Conservation (phyloP, 352 stramenopile species). For the Pythium brachiatum region DNA sequence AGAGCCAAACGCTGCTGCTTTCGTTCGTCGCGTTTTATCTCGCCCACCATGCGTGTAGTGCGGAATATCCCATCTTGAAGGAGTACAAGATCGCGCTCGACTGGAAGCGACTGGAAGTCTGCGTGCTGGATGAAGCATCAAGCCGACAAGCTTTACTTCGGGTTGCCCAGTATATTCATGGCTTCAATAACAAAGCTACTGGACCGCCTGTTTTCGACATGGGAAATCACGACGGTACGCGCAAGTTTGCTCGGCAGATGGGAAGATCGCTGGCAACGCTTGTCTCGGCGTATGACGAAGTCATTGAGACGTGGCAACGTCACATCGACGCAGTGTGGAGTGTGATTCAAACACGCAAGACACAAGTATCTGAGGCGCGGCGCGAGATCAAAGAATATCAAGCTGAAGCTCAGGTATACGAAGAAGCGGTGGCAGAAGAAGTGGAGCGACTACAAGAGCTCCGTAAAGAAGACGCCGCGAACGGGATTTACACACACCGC, state of each 20-base stretch:
- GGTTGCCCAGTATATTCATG: not conserved
- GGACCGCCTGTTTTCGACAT: not conserved
- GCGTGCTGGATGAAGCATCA: not conserved
- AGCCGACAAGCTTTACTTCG: not conserved
- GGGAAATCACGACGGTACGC: not conserved
- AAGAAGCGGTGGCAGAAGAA: not conserved
- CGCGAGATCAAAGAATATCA: slow-evolving; percentile 10
- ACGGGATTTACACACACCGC: not conserved
- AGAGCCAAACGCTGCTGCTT: not conserved
- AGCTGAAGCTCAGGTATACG: not conserved
- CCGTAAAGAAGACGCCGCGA: not conserved
- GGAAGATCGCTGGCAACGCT: not conserved
- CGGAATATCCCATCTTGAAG: not conserved
- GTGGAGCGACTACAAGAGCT: slow-evolving; percentile 2
- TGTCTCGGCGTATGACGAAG: not conserved
- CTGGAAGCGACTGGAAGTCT: not conserved
- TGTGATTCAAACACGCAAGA: slow-evolving; percentile 10
- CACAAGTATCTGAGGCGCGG: not conserved
- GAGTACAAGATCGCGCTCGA: slow-evolving; percentile 1
- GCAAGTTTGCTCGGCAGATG: not conserved
- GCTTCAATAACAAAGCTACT: not conserved
- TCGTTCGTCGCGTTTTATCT: not conserved
- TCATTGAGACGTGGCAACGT: not conserved
- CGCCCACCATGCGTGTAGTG: not conserved
- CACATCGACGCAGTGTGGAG: slow-evolving; percentile 8